Conservation (phyloP, 768 basidiomycete genomes). For the Termitomyces eurrhizus region DNA sequence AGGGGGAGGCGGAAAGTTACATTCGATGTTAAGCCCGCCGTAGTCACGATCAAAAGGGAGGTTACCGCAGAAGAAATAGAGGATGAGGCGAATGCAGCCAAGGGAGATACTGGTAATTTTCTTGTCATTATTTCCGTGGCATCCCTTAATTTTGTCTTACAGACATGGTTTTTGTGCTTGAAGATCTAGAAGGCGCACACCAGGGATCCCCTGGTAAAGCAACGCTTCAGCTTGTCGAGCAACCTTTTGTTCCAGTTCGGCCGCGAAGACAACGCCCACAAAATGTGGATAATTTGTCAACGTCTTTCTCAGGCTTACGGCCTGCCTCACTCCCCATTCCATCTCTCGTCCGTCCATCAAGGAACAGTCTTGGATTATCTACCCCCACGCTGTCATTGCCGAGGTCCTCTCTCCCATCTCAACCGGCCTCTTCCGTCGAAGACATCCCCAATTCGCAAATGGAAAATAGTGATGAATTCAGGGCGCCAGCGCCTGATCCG, state of each 20-base stretch:
- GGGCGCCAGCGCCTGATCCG: constrained; percentile 32
- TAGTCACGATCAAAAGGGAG: constrained; percentile 42
- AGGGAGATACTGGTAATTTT: constrained; percentile 44
- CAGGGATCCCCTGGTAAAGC: constrained; percentile 26
- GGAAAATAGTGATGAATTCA: constrained; percentile 4
- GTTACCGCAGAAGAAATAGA: constrained; percentile 28
- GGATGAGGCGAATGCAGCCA: constrained; percentile 22
- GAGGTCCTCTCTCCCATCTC: constrained; percentile 15
- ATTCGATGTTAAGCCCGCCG: constrained; percentile 63
- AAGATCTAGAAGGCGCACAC: constrained; percentile 55
- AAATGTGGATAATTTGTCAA: constrained; percentile 41
- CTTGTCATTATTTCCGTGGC: constrained; percentile 2
- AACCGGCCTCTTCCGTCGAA: neutral
- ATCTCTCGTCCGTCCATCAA: constrained; percentile 49
- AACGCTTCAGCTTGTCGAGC: constrained; percentile 40
- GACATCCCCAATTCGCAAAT: constrained; percentile 8
- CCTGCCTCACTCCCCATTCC: constrained; percentile 68
- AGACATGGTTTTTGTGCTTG: constrained; percentile 73
- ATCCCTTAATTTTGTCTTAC: constrained; percentile 2
- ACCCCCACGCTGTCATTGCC: constrained; percentile 30
- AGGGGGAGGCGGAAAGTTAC: constrained; percentile 69
- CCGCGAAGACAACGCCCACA: constrained; percentile 27
- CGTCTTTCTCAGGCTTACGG: constrained; percentile 56
- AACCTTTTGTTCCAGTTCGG: constrained; percentile 29
- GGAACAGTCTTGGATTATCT: constrained; percentile 36